Conservation (phyloP, 805 yeast species). For the Dipodascopsis uninucleata region DNA sequence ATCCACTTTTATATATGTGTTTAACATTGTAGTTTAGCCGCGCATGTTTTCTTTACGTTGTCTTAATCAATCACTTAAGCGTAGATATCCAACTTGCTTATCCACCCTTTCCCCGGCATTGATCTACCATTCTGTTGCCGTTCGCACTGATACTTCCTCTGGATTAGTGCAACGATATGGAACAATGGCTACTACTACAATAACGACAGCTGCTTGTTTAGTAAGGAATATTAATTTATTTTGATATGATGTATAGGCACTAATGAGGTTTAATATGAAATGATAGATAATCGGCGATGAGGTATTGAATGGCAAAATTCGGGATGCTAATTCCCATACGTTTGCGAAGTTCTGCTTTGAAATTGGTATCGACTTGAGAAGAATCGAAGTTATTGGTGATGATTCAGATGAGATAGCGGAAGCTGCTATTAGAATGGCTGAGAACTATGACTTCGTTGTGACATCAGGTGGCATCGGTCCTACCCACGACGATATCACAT, state of each 20-base stretch:
- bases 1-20: no score
- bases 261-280: constrained; percentile 28
- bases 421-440: constrained; percentile 47
- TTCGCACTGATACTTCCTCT: no score
- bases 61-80: no score
- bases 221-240: constrained; percentile 6
- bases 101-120: no score
- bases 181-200: constrained; percentile 30
- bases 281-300: constrained; percentile 73
- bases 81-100: no score
- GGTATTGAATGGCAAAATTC: constrained; percentile 77
- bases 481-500: constrained; percentile 87
- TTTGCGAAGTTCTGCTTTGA: constrained; percentile 70
- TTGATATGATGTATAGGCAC: not conserved
- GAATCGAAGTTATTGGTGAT: constrained; percentile 74
- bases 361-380: constrained; percentile 61
- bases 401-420: constrained; percentile 60
- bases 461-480: constrained; percentile 79
- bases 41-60: no score
- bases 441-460: constrained; percentile 60
- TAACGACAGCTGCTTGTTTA: constrained; percentile 41
- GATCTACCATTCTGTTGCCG: no score
- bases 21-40: no score
- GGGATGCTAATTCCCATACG: constrained; percentile 69
- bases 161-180: no score